Base-by-base conservation (phyloP, 805 yeast species). In the Starmerella powellii region DNA sequence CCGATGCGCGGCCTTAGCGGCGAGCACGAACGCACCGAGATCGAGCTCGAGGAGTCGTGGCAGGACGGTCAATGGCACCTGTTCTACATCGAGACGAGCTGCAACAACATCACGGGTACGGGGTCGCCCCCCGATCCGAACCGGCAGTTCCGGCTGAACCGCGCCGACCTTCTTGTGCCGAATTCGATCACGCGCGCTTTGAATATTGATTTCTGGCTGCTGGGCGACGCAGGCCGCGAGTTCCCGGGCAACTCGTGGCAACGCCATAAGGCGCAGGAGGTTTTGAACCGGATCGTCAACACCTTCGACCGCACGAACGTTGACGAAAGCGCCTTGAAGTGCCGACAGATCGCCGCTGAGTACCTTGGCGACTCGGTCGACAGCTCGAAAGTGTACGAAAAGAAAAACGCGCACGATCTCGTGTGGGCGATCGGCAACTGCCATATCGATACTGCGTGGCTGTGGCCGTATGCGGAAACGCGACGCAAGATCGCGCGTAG, bases 381-480 rank as follows among this genome's bases (percentile, higher is more conserved):
- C 58, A 67, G 79, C 4, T 72, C 72, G 13, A 68, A 70, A 10
- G 96, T 88, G 1, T 68, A 70, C 46, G 33, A 31, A 12, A 11
- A 13, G 34, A 2, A 38, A 54, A 44, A 41, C 41, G 53, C 50
- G 30, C 47, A 55, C 33, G 65, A 52, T 45, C 52, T 56, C 24
- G 95, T 87, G 10, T 80, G 67, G 60, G 94, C 83, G 8, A 71
- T 91, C 50, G 98, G 98, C 33, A 83, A 91, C 59, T 91, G 97
- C 60, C 97, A 87, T 60, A 87, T 87, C 53, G 98, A 88, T 57
- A 88, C 97, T 15, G 97, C 97, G 13, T 88, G 98, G 98, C 68
- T 86, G 45, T 88, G 98, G 98, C 97, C 96, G n/a, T 88, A 80
- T 67, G 96, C 94, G 2, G 96, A 91, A 59, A 85, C 97, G 1